phyloP scores from a whole-genome alignment of 768 basidiomycete species.

The Mycena leptocephala region DNA sequence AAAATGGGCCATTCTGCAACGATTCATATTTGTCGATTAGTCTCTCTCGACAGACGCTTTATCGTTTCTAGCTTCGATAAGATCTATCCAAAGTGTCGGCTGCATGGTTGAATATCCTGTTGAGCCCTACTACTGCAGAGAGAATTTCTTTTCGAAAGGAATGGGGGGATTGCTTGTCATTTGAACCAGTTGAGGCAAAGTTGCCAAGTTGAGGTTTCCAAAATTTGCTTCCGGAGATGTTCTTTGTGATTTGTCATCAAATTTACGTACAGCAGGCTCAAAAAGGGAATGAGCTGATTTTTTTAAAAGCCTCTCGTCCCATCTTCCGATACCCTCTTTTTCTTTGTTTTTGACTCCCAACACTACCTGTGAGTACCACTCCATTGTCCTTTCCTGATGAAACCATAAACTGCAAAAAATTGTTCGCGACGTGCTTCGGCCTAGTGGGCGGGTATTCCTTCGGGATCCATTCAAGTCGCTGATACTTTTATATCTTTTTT shows the following conservation, averaged over 20 bases:
- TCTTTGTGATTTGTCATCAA: not conserved
- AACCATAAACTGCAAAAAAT: slow-evolving; percentile 57
- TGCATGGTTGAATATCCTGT: no score
- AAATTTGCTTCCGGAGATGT: no score
- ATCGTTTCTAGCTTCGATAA: no score
- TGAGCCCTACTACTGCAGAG: no score
- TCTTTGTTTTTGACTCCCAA: slow-evolving; percentile 19
- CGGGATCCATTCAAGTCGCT: slow-evolving; percentile 90
- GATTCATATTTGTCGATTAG: no score
- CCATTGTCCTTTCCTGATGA: slow-evolving; percentile 51
- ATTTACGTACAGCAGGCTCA: not conserved
- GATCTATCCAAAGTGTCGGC: no score
- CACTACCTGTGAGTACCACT: slow-evolving; percentile 48
- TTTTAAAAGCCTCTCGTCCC: slow-evolving; percentile 26
- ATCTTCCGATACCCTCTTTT: slow-evolving; percentile 6
- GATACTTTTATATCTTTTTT: slow-evolving; percentile 48
- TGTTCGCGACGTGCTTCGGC: slow-evolving; percentile 70
- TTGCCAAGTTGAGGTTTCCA: no score
- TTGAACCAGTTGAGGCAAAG: no score
- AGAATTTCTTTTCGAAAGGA: no score
- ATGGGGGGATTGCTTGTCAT: no score
- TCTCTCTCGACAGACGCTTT: no score
- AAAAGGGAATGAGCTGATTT: slow-evolving; percentile 20
- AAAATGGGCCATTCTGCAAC: no score
- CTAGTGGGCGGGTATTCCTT: slow-evolving; percentile 75